Base-by-base conservation (phyloP, 495 filamentous ascomycete species). In the Tetracladium setigerum region DNA sequence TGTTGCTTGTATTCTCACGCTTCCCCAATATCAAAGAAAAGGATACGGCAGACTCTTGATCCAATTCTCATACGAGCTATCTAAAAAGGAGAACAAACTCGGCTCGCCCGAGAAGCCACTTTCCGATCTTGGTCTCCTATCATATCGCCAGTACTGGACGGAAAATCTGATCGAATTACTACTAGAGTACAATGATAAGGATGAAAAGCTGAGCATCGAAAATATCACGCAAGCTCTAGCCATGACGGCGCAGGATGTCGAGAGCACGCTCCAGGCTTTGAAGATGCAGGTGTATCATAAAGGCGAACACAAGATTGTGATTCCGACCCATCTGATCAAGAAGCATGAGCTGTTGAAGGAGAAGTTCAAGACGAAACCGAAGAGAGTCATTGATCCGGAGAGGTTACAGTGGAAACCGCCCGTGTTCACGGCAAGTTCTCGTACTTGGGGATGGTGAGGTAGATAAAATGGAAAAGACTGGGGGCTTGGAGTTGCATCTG, bases 81-180 rank as follows among this genome's bases (percentile, higher is more conserved):
- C 86, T 61, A 95, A 91, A 63, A 85, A 92, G 38, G 94, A 98
- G 67, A 82, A 81, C 52, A 96, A 95, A 63, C 79, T 95, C 4
- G 94, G 94, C 10, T 94, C 87, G 5, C 92, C 92, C 1, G 92
- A 98, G 62, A 98, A 98, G 60, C 92, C 92, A 0, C 81, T 98
- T 2, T 92, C 86, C 46, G 92, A 98, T 72, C 63, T 98, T 33
- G 92, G 92, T 41, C 67, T 98, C 19, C 71, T 98, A 15, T 84
- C 87, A 43, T 98, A 98, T 65, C 78, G 94, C 38, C 89, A 92
- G 40, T 98, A 95, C 67, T 98, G 92, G 92, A 86, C 87, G 15
- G 90, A 96, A 62, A 90, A 86, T 11, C 84, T 98, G 38, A 76
- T 95, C 4, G 89, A 95, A 44, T 59, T 92, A 15, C 69, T 98